Conservation (phyloP, 208 protist species). For the Leishmania major region DNA sequence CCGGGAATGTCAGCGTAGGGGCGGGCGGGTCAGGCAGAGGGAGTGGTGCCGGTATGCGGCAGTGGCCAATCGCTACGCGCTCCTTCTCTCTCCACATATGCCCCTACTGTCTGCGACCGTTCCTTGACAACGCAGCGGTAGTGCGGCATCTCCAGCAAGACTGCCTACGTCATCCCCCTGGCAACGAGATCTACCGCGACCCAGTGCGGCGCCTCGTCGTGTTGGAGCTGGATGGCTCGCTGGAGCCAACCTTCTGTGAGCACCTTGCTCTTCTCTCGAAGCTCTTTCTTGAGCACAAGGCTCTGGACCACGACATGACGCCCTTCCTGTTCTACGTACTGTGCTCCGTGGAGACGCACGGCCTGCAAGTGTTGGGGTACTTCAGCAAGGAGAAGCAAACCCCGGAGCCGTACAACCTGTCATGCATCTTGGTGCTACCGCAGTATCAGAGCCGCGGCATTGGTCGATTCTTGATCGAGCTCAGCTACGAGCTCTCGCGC, state of each 20-base stretch:
- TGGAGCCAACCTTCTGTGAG: conserved; percentile 97
- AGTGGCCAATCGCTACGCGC: conserved; percentile 38
- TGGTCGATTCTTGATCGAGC: conserved; percentile 98
- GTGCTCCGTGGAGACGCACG: conserved; percentile 92
- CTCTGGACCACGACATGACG: conserved; percentile 99
- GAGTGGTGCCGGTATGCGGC: background rate
- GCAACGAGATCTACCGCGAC: conserved; percentile 90
- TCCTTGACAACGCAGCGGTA: conserved; percentile 80
- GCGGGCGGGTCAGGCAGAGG: background rate
- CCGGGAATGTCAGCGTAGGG: background rate
- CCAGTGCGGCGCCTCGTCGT: conserved; percentile 89
- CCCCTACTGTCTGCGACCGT: conserved; percentile 97
- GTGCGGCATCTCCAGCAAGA: conserved; percentile 86
- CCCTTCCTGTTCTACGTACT: conserved; percentile 99
- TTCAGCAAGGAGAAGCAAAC: conserved; percentile 99
- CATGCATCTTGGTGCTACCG: conserved; percentile 99
- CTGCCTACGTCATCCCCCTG: conserved; percentile 90
- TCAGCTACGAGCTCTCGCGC: conserved; percentile 98
- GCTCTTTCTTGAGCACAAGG: conserved; percentile 99
- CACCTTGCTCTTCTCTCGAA: conserved; percentile 99
- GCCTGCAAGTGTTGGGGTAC: conserved; percentile 97
- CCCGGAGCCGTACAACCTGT: conserved; percentile 98
- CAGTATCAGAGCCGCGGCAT: conserved; percentile 96
- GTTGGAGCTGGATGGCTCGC: conserved; percentile 97
- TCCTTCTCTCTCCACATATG: conserved; percentile 95